A percentile compares a stretch with the other conserved stretches of the same genome.
phyloP scores from a whole-genome alignment of 257 asterid species.

The Solanum raphanifolium region DNA sequence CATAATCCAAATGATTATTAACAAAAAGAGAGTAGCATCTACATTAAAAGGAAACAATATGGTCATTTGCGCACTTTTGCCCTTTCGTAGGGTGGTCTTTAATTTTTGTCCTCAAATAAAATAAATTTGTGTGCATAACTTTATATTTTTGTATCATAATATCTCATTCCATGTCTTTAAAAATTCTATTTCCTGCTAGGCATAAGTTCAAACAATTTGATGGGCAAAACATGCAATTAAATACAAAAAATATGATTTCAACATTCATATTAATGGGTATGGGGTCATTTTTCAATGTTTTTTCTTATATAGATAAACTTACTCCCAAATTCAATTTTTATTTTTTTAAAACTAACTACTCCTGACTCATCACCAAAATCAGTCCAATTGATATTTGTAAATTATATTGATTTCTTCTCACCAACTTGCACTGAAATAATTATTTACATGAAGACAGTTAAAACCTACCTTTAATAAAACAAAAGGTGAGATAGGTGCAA shows the following conservation, averaged over 20 bases:
- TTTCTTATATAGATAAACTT: not conserved
- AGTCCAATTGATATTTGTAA: not conserved
- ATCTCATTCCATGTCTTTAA: not conserved
- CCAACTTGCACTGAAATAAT: not conserved
- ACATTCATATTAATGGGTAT: not conserved
- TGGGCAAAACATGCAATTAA: no score
- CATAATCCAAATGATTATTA: not conserved
- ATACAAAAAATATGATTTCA: not conserved
- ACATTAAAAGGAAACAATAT: not conserved
- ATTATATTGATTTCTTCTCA: not conserved
- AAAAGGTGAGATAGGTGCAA: not conserved
- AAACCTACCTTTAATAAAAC: not conserved
- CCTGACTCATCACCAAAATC: not conserved
- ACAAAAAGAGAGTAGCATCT: not conserved
- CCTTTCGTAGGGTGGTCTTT: not conserved
- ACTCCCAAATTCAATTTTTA: not conserved
- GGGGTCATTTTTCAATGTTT: not conserved
- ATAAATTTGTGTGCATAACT: no score
- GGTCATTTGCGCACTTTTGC: not conserved
- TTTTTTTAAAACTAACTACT: not conserved
- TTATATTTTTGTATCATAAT: no score
- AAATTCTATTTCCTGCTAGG: fast-evolving
- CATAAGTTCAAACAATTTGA: not conserved
- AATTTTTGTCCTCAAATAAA: no score
- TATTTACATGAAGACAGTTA: not conserved